A percentile compares a stretch with the other conserved stretches of the same genome.
Evolutionary conservation across 1,284 basidiomycete genomes (phyloP).

Genomic region (Cronartium ribicola): DNA sequence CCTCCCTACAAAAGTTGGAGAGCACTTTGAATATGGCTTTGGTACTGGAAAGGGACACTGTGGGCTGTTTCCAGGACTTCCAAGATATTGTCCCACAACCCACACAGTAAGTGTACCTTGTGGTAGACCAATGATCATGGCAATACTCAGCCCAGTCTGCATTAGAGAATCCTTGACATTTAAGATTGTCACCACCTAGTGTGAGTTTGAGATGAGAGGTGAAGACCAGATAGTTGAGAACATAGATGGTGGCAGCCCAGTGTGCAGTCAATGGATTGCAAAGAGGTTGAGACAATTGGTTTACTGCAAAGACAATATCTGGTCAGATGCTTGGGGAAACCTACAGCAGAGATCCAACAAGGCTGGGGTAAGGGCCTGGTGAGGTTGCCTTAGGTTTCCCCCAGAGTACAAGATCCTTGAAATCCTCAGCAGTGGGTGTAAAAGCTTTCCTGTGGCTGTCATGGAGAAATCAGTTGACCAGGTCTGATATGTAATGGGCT

Average conservation of each 20-base stretch:
- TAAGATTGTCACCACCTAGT: background rate
- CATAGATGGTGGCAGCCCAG: background rate
- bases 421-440: too few relatives aligned
- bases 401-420: too few relatives aligned
- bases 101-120: background rate
- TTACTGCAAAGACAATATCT: conserved; percentile 21
- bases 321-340: too few relatives aligned
- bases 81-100: conserved; percentile 6
- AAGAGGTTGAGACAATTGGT: conserved; percentile 1
- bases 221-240: background rate
- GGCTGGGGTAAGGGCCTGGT: too few relatives aligned
- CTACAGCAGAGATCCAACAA: too few relatives aligned
- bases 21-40: background rate
- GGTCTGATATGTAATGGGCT: too few relatives aligned
- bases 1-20: background rate
- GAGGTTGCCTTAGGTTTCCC: too few relatives aligned
- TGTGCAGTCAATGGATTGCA: background rate
- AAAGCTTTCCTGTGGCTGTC: too few relatives aligned
- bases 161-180: background rate
- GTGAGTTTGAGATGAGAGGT: background rate
- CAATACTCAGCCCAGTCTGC: conserved; percentile 17
- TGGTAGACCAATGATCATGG: background rate
- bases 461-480: too few relatives aligned
- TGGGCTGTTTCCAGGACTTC: conserved; percentile 1
- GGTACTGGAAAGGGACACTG: conserved; percentile 1